These are phyloP conservation scores for Pythium vanterpoolii DNA, from an alignment of 352 stramenopile genomes.

Conservation along the genomic window DNA sequence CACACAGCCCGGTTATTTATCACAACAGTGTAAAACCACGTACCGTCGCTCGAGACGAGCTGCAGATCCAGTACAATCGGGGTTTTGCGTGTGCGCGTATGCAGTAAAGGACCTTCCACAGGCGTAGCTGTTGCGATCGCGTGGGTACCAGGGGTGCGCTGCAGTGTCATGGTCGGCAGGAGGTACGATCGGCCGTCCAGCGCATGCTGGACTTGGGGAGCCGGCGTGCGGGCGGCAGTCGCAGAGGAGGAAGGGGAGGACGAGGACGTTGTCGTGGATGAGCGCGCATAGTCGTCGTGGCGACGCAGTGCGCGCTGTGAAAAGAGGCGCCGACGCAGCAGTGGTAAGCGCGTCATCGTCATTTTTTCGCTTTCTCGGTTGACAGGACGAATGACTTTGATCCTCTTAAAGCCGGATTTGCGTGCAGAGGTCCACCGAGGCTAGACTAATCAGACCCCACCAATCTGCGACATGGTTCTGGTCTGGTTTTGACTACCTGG, in stretches of 20 bases:
- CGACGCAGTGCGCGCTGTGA: conserved; percentile 57
- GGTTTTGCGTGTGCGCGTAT: conserved; percentile 41
- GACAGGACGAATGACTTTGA: no score
- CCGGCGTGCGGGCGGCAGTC: conserved; percentile 17
- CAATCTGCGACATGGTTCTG: background rate
- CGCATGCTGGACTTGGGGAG: conserved; percentile 32
- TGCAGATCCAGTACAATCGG: conserved; percentile 71
- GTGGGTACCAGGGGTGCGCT: conserved; percentile 23
- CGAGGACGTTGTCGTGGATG: conserved; percentile 11
- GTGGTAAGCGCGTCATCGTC: conserved; percentile 8
- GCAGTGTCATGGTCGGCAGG: conserved; percentile 62
- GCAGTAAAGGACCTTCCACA: conserved; percentile 35
- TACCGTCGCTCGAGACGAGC: conserved; percentile 72
- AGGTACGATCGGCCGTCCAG: conserved; percentile 70
- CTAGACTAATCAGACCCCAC: background rate
- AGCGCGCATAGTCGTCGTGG: conserved; percentile 33
- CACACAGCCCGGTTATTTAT: background rate
- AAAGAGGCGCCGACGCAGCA: conserved; percentile 38
- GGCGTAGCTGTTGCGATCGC: conserved; percentile 19
- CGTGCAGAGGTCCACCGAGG: background rate
- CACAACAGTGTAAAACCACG: background rate
- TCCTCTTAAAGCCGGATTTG: conserved; percentile 8
- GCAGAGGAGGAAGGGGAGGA: conserved; percentile 25
- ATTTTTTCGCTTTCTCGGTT: background rate
- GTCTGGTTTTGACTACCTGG: conserved; percentile 2